Evolutionary conservation across 2,329 filamentous ascomycete species (phyloP), one percentile per base, ranked within the genome.

Genomic region (Diplocarpon rosae): DNA sequence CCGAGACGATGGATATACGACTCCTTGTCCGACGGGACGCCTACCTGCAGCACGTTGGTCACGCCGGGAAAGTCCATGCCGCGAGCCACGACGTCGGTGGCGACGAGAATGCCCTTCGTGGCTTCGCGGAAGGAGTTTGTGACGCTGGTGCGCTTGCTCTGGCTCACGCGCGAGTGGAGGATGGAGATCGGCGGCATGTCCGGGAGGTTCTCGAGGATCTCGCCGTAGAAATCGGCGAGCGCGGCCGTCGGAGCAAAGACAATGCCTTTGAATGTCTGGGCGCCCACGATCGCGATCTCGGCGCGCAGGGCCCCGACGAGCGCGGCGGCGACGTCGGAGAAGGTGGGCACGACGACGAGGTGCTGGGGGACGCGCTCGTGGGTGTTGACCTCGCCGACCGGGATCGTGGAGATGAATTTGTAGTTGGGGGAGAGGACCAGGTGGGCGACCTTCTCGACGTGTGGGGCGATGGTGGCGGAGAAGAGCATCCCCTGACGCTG

Each of bases 401-500:
- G 69, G 49, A 98, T 84, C n/a, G 87, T 94, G 63, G 90, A 85
- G 48, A 95, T 78, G 58, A 92, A 94, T 61, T 93, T 78, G 64
- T 94, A 96, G 54, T 86, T 74, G 49, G 72, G 70, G 1, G 77
- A 75, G 61, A 89, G 86, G 62, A 96, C 81, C 54, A 86, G 87
- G 53, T 69, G 66, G 48, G 93, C 90, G 39, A 96, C 75, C 35
- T 74, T 67, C 54, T 95, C 80, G 36, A 98, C 90, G 51, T 88
- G 78, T 47, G 75, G 73, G 37, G 90, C 87, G 28, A 98, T 84
- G 10, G 92, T 98, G 36, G 92, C 92, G 12, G 90, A 96, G 64
- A 94, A 95, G 65, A 98, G 81, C 57, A 98, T 78, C 6, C 89
- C 95, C 64, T 98, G 92, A 39, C 90, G 80, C 43, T 83, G 72